Base-by-base conservation (phyloP, 257 asterid species). In the Lantana camara region DNA sequence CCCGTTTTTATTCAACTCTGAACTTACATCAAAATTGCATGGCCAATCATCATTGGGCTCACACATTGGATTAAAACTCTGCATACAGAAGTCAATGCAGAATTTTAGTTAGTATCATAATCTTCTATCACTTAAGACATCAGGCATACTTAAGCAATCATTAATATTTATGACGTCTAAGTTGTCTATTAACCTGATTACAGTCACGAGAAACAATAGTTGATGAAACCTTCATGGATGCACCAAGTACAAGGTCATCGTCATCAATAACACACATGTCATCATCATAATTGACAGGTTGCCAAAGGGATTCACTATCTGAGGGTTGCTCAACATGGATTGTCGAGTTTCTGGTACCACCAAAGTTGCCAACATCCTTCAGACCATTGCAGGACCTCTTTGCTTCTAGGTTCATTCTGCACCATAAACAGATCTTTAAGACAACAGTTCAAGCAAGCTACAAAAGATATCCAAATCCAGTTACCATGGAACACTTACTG, bases 1-100 rank as follows among this genome's bases (percentile, higher is more conserved):
- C 60, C 54, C 48, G 2, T 80, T 80, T 65, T 62, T 77, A 44
- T 67, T 63, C 74, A 80, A 45, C 71, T 80, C 85, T 16, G 85
- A 77, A 60, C 80, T 82, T 69, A 54, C 84, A 63, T 80, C 87
- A 54, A 80, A 86, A 66, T 84, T 84, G 79, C 77, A 72, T 1
- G 68, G 59, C 90, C 87, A 82, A 68, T 86, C 82, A 69, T 83
- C 91, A 69, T 77, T 74, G 30, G 93, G 95, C 66, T 84, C 96
- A 69, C 79, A 70, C 82, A 86, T 77, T 22, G 95, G 96, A 75
- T 89, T 89, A 66, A 80, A 89, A 75, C 95, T 89, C 96, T 89
- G 80, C 70, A 61, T 23, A 45, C 29, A 41, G 34, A 32, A 35
- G n/a, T 32, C 42, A 27, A 63, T 4, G n/a, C 35, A 61, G 22